Percentiles rank a stretch among this genome's conserved stretches.
Conservation (phyloP, 176 grass and related monocot genomes). For the Guadua angustifolia region DNA sequence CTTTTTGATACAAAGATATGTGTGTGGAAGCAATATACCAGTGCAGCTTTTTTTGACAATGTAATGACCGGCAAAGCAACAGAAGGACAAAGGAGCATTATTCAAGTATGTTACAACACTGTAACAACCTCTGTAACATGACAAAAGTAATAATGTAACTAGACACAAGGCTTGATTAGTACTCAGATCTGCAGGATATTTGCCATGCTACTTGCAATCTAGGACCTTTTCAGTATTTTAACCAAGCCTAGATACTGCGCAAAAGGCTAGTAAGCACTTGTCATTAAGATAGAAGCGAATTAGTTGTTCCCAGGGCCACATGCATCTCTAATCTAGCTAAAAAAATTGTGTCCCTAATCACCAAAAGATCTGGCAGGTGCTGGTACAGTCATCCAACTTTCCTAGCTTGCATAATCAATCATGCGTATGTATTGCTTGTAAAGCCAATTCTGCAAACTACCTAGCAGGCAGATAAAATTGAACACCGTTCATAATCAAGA, state of each 20-base stretch:
- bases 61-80: conserved; percentile 8
- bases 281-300: conserved; percentile 63
- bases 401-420: conserved; percentile 51
- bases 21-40: too few species aligned
- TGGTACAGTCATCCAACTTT: conserved; percentile 61
- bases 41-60: too few species aligned
- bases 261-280: conserved; percentile 63
- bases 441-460: conserved; percentile 46
- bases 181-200: conserved; percentile 58
- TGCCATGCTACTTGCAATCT: conserved; percentile 43
- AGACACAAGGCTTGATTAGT: conserved; percentile 38
- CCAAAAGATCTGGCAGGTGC: conserved; percentile 62
- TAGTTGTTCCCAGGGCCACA: conserved; percentile 64
- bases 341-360: conserved; percentile 28
- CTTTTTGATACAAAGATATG: too few species aligned
- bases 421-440: too few species aligned
- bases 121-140: conserved; percentile 54
- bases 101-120: conserved; percentile 47
- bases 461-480: conserved; percentile 39
- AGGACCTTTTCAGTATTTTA: conserved; percentile 44
- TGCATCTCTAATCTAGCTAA: conserved; percentile 55
- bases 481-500: too few species aligned
- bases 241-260: conserved; percentile 37
- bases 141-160: conserved; percentile 42
- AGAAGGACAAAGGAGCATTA: conserved; percentile 15